These are phyloP conservation scores for Sideroxylon spinosum DNA, from an alignment of 179 eudicot genomes.

Conservation along the genomic window DNA sequence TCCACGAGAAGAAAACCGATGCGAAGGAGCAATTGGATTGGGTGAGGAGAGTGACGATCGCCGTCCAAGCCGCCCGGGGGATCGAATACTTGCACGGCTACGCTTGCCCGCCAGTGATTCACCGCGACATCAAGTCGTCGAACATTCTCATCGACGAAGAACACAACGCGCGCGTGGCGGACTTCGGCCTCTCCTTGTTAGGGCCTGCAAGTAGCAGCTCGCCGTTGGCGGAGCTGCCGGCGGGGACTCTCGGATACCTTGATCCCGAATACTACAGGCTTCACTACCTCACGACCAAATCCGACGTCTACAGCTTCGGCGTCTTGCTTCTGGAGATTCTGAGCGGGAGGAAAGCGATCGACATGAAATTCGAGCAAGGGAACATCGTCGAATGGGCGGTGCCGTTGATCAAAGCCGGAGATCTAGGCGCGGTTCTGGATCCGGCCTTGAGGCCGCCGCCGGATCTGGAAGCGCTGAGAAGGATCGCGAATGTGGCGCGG, in stretches of 20 bases:
- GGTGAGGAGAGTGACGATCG: conserved; percentile 81
- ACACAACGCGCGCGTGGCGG: conserved; percentile 90
- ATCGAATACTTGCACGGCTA: conserved; percentile 92
- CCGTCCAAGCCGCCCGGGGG: conserved; percentile 92
- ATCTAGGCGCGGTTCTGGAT: conserved; percentile 53
- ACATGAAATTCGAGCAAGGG: conserved; percentile 84
- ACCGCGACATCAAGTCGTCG: conserved; percentile 87
- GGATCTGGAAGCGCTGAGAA: conserved; percentile 64
- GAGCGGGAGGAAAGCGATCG: conserved; percentile 87
- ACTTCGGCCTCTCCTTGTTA: conserved; percentile 77
- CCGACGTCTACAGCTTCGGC: conserved; percentile 90
- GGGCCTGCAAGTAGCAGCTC: conserved; percentile 86
- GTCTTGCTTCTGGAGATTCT: conserved; percentile 83
- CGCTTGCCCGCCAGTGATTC: conserved; percentile 94
- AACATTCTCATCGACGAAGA: conserved; percentile 91
- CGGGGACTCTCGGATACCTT: conserved; percentile 90
- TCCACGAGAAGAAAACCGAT: conserved; percentile 58
- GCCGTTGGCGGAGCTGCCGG: conserved; percentile 92
- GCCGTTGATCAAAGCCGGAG: conserved; percentile 64
- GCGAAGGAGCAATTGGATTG: conserved; percentile 69
- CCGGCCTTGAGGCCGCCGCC: conserved; percentile 53
- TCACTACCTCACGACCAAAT: conserved; percentile 89
- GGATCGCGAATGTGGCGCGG: conserved; percentile 74
- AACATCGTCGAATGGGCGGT: conserved; percentile 96
- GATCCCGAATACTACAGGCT: conserved; percentile 93